Conservation (phyloP, 768 basidiomycete genomes). For the Leccinum rimulosum region DNA sequence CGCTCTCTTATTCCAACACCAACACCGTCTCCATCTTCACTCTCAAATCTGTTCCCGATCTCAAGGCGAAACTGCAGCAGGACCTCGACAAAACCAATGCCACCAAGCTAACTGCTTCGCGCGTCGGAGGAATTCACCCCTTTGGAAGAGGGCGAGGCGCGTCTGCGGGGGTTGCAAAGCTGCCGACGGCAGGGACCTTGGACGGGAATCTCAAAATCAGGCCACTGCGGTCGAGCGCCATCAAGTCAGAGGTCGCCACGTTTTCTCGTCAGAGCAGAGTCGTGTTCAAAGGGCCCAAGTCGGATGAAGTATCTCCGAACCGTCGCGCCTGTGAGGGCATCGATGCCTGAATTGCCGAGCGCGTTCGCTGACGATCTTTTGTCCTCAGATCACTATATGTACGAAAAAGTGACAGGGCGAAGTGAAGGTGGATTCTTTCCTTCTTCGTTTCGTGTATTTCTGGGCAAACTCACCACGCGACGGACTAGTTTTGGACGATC, state of each 20-base stretch:
- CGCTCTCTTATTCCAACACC: slow-evolving; percentile 35
- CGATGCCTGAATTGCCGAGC: neutral
- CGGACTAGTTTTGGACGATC: slow-evolving; percentile 69
- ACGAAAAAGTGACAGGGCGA: slow-evolving; percentile 82
- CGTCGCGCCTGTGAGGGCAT: slow-evolving; percentile 54
- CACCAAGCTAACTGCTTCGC: slow-evolving; percentile 35
- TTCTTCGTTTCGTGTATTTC: neutral
- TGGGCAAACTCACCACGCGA: neutral
- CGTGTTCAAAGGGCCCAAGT: slow-evolving; percentile 29
- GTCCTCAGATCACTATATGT: slow-evolving; percentile 83
- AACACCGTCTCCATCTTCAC: slow-evolving; percentile 46
- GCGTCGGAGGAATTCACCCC: slow-evolving; percentile 10
- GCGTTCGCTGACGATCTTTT: neutral
- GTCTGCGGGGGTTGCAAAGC: neutral
- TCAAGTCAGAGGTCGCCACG: slow-evolving; percentile 19
- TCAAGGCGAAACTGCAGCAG: slow-evolving; percentile 44
- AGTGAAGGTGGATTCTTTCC: slow-evolving; percentile 59
- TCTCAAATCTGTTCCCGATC: slow-evolving; percentile 43
- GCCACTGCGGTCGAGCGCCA: slow-evolving; percentile 2
- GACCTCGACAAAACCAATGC: slow-evolving; percentile 27
- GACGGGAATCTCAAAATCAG: slow-evolving; percentile 16
- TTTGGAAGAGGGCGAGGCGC: slow-evolving; percentile 16
- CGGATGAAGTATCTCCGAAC: slow-evolving; percentile 34
- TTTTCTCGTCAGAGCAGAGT: slow-evolving; percentile 30
- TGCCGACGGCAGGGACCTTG: slow-evolving; percentile 2